Conservation (phyloP, 2,329 filamentous ascomycete genomes). For the Microsporum canis region DNA sequence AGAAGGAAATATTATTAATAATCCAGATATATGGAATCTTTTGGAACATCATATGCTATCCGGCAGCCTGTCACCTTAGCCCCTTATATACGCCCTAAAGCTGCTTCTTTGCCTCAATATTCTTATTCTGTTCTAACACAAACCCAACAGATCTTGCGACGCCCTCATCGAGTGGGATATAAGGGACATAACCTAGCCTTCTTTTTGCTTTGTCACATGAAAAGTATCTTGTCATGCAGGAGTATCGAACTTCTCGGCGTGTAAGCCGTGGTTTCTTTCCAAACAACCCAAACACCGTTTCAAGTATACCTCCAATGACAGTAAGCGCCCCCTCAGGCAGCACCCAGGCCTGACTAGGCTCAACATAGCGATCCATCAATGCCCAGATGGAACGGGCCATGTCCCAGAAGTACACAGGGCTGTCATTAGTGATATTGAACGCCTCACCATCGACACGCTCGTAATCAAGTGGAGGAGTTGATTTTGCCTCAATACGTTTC, state of each 20-base stretch:
- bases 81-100: constrained; percentile 17
- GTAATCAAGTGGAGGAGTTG: constrained; percentile 54
- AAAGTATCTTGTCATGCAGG: constrained; percentile 40
- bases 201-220: constrained; percentile 38
- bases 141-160: constrained; percentile 36
- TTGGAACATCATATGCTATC: not conserved
- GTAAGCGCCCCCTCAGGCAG: constrained; percentile 32
- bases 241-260: constrained; percentile 35
- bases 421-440: constrained; percentile 84
- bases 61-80: not conserved
- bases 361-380: constrained; percentile 26
- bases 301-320: constrained; percentile 32
- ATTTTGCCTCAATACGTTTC: constrained; percentile 30
- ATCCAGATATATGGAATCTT: not conserved
- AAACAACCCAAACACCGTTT: constrained; percentile 32
- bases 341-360: constrained; percentile 32
- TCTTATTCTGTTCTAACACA: constrained; percentile 26
- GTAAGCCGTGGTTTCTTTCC: constrained; percentile 39
- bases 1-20: not conserved
- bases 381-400: constrained; percentile 70
- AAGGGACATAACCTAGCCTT: constrained; percentile 36
- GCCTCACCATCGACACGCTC: constrained; percentile 72
- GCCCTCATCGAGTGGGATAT: constrained; percentile 37
- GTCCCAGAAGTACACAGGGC: constrained; percentile 85
- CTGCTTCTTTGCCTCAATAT: constrained; percentile 30